Percentiles rank a stretch among this genome's conserved stretches.
Conservation (phyloP, 176 grass and related monocot species). For the Tillandsia leiboldiana region DNA sequence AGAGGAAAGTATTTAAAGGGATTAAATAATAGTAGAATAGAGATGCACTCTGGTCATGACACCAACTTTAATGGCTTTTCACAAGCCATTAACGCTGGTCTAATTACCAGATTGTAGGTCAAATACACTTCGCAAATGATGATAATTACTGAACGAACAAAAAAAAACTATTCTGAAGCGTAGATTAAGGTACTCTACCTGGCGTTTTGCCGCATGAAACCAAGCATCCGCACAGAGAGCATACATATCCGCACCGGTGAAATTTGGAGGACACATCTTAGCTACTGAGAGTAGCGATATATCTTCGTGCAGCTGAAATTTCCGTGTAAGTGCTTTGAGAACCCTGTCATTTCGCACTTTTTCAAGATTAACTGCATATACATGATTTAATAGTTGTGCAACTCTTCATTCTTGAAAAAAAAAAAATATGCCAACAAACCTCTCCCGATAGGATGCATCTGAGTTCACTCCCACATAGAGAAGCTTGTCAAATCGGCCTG, state of each 20-base stretch:
- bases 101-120: no score
- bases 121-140: neutral
- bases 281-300: constrained; percentile 74
- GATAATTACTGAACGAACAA: neutral
- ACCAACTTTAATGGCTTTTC: neutral
- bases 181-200: constrained; percentile 21
- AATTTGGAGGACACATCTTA: constrained; percentile 82
- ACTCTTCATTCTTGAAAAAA: neutral
- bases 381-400: neutral
- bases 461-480: constrained; percentile 87
- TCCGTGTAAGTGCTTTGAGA: constrained; percentile 84
- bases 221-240: constrained; percentile 88
- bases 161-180: neutral
- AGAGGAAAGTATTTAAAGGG: neutral
- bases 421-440: constrained; percentile 22
- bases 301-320: constrained; percentile 77
- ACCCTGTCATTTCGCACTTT: constrained; percentile 34
- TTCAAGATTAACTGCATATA: neutral
- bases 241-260: constrained; percentile 94
- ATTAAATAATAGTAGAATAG: neutral
- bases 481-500: constrained; percentile 93
- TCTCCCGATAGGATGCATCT: constrained; percentile 74
- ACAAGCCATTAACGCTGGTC: neutral
- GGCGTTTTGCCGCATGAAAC: constrained; percentile 87
- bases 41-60: neutral